Base-by-base conservation (phyloP, 2,329 filamentous ascomycete genomes). In the Meredithiella fracta region DNA sequence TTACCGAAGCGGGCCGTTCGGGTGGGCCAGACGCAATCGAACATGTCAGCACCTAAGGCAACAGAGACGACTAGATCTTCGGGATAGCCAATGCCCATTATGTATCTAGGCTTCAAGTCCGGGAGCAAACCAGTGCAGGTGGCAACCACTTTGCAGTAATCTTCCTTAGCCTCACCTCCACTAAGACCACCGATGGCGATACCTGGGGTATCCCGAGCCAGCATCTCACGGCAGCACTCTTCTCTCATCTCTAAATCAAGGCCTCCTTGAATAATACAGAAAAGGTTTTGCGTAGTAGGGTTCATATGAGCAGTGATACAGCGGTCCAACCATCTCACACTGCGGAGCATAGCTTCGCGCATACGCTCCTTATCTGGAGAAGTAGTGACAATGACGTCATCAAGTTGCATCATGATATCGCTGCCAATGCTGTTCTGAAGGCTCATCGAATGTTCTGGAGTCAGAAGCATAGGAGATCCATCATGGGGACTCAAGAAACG, bases 371-470 rank as follows among this genome's bases (percentile, higher is more conserved):
- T 74, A 68, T 98, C 92, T 0, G 91, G 91, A 0, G 89, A 96
- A 0, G 92, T 98, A 0, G 92, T 97, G 29, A 89, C 91, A 53
- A 98, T 85, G 14, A 98, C 94, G 68, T 98, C 94, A 73, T 98
- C 92, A 3, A 98, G 81, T 70, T 98, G 94, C 94, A 98, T 98
- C 62, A 97, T 96, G 63, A 98, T 97, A 69, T 98, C 92, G 60
- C 88, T 94, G 61, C 92, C 92, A 64, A 98, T 98, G 55, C 85
- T 91, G 69, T 98, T 97, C 67, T 98, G 92, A 2, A 98, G 76
- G 9, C 83, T 84, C 63, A 98, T 96, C 0, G 92, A 97, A 71
- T 97, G 91, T 68, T 98, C 94, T 0, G 92, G 92, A 0, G 92
- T 98, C 50, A 98, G 80, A 9, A 98, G 81, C 92, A 98, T 97